Evolutionary conservation across 2,329 filamentous ascomycete species (phyloP).

Genomic region (Colletotrichum tropicale): DNA sequence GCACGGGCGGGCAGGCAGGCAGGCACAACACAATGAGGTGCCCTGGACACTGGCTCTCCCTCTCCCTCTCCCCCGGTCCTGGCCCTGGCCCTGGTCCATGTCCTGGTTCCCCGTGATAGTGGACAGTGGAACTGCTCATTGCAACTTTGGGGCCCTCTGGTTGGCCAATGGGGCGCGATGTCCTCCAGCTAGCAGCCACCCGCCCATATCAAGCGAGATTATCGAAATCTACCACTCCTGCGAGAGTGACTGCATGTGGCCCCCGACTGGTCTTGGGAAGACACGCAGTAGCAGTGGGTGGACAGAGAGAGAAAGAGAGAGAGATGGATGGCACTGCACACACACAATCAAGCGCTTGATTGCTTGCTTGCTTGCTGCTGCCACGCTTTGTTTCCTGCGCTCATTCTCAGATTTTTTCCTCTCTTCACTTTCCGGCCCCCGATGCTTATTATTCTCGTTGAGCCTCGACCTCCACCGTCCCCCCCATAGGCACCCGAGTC

Average conservation of each 20-base stretch:
- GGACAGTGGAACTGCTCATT: conserved; percentile 12
- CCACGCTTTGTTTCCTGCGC: neutral
- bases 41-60: neutral
- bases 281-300: neutral
- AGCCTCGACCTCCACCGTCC: conserved; percentile 7
- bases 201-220: conserved; percentile 27
- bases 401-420: neutral
- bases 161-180: conserved; percentile 10
- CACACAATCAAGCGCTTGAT: neutral
- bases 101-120: conserved; percentile 13
- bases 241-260: conserved; percentile 3
- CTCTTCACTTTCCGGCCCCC: neutral
- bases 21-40: neutral
- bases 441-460: conserved; percentile 16
- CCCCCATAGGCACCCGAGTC: neutral
- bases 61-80: neutral
- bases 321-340: neutral
- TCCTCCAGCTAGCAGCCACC: conserved; percentile 16
- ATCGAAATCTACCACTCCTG: conserved; percentile 22
- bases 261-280: neutral
- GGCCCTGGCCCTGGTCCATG: neutral
- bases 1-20: neutral
- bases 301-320: neutral
- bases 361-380: neutral
- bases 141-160: neutral